Evolutionary conservation across 2,329 filamentous ascomycete genomes (phyloP).

Genomic region (Sporothrix schenckii): DNA sequence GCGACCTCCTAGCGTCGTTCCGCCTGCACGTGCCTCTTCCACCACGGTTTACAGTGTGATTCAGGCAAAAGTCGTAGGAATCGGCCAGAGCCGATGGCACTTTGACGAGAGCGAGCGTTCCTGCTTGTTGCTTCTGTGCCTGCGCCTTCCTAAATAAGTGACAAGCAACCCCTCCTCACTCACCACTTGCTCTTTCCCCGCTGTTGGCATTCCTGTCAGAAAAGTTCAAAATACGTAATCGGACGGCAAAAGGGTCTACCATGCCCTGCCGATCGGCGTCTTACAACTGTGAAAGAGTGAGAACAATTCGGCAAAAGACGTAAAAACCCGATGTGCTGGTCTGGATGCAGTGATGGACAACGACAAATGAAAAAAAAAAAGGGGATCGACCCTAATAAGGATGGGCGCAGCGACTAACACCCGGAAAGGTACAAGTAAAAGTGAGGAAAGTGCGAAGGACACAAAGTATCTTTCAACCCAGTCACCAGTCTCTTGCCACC

Average conservation of each 20-base stretch:
- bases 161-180: conserved; percentile 1
- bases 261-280: conserved; percentile 13
- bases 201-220: no score
- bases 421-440: neutral
- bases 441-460: neutral
- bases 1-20: conserved; percentile 29
- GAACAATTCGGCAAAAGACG: conserved; percentile 1
- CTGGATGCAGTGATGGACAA: neutral
- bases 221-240: no score
- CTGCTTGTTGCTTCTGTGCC: neutral
- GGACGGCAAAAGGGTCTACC: no score
- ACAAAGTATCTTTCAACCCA: conserved; percentile 2
- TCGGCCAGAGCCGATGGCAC: conserved; percentile 24
- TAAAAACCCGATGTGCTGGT: neutral
- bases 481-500: neutral
- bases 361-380: neutral
- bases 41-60: neutral
- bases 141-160: conserved; percentile 1
- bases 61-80: neutral
- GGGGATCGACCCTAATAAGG: conserved; percentile 22
- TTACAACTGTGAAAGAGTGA: neutral
- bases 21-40: neutral
- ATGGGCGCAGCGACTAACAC: conserved; percentile 13
- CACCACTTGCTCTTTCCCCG: neutral
- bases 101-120: neutral